phyloP scores from a whole-genome alignment of 345 rosid genomes.

The Citrus maxima region DNA sequence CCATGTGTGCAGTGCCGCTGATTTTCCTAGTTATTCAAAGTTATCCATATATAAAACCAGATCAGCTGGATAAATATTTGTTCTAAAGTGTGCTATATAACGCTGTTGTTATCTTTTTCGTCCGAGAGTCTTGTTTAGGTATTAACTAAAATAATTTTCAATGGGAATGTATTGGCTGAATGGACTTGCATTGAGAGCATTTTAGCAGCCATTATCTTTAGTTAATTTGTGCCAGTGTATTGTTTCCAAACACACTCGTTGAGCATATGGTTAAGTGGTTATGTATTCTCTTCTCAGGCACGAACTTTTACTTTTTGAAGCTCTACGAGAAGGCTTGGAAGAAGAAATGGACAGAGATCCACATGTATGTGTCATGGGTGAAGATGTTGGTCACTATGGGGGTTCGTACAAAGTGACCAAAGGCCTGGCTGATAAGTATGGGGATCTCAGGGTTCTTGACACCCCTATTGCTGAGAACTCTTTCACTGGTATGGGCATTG shows the following conservation, averaged over 20 bases:
- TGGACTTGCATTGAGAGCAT: not conserved
- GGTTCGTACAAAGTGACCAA: conserved; percentile 94
- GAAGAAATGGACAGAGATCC: conserved; percentile 99
- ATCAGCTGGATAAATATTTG: not conserved
- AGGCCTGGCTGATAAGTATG: conserved; percentile 67
- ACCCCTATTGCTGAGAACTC: conserved; percentile 96
- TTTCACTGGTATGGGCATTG: conserved; percentile 95
- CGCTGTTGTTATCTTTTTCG: not conserved
- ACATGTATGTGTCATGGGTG: conserved; percentile 84
- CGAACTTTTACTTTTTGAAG: conserved; percentile 89
- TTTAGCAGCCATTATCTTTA: not conserved
- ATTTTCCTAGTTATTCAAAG: not conserved
- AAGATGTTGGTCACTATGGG: conserved; percentile 97
- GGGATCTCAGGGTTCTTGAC: conserved; percentile 94
- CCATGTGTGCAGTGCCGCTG: not conserved
- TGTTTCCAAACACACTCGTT: not conserved
- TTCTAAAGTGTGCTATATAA: not conserved
- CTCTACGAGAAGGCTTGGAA: conserved; percentile 84
- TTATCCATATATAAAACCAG: not conserved
- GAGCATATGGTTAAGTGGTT: not conserved
- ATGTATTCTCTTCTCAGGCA: conserved; percentile 44
- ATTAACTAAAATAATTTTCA: not conserved
- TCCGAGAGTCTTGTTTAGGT: not conserved
- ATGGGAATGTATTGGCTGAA: not conserved
- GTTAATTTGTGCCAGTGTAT: not conserved